Base-by-base conservation (phyloP, 495 filamentous ascomycete species). In the Annulohypoxylon bovei region DNA sequence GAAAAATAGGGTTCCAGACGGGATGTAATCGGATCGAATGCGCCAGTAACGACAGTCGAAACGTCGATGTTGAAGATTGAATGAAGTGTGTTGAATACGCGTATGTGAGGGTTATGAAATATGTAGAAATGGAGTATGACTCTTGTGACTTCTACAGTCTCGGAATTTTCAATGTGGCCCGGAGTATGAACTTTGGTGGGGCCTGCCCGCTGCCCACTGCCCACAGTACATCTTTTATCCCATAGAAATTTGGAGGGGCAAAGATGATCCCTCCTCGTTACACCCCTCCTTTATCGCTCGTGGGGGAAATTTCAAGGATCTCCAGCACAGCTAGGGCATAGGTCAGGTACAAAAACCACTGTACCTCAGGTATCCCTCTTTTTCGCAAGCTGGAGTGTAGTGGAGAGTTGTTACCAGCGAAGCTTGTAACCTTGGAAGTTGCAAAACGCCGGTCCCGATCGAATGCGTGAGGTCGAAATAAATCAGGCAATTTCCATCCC, bases 111-210 rank as follows among this genome's bases (percentile, higher is more conserved):
- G 8, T 23, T 35, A 30, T 35, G 30, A 56, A 23, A 14, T 32
- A 16, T 49, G 46, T 49, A 40, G 49, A 53, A 22, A 23, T 20
- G 39, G 2, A 9, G 53, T 56, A 56, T 64, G 54, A 70, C 54
- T 66, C 63, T 63, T 49, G 23, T 60, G 65, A 50, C 44, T 67
- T 18, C 22, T 54, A 30, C 27, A 42, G 58, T 65, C 44, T 60
- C 60, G 67, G 67, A 70, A 60, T 70, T 70, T 70, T 70, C 52
- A 52, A 60, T 65, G 60, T 60, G 60, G 54, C 53, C 32, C 53
- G 53, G 55, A 33, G 27, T 33, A 18, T 20, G 33, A 22, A 23
- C 33, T 40, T 11, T 64, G 39, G 60, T 54, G 67, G 67, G 67
- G 67, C n/a, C n/a, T n/a, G n/a, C n/a, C n/a, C n/a, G n/a, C n/a